phyloP scores from a whole-genome alignment of 2,329 filamentous ascomycete genomes.

The Botrytis hyacinthi region DNA sequence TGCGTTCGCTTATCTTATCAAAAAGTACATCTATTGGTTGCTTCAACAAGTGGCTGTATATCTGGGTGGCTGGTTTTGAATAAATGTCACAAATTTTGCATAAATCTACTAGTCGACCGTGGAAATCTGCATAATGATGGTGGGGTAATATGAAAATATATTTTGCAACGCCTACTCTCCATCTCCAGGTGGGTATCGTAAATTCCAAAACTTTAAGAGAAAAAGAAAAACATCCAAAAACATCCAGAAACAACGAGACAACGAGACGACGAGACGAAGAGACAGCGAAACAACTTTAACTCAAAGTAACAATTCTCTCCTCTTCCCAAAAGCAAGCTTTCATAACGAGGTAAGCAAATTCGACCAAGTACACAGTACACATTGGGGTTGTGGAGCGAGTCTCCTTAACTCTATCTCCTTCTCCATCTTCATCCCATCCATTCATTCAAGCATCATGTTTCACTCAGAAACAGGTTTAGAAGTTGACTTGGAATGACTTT shows the following conservation, averaged over 20 bases:
- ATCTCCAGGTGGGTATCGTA: not conserved
- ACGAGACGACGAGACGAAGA: not conserved
- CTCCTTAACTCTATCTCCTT: not conserved
- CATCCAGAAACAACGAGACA: not conserved
- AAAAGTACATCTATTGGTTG: not conserved
- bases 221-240: too few species aligned
- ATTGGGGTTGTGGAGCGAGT: not conserved
- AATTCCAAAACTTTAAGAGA: not conserved
- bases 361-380: not conserved
- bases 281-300: not conserved
- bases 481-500: not conserved
- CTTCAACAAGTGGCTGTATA: not conserved
- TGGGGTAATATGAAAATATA: slow-evolving; percentile 1
- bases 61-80: not conserved
- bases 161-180: not conserved
- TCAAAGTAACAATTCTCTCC: not conserved
- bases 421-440: not conserved
- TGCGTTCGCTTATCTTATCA: slow-evolving; percentile 12
- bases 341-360: not conserved
- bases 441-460: not conserved
- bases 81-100: not conserved
- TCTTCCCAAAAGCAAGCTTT: not conserved
- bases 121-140: not conserved
- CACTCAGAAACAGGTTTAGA: not conserved
- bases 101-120: too few species aligned